Conservation (phyloP, 2,329 filamentous ascomycete species). For the Alternaria sp. region DNA sequence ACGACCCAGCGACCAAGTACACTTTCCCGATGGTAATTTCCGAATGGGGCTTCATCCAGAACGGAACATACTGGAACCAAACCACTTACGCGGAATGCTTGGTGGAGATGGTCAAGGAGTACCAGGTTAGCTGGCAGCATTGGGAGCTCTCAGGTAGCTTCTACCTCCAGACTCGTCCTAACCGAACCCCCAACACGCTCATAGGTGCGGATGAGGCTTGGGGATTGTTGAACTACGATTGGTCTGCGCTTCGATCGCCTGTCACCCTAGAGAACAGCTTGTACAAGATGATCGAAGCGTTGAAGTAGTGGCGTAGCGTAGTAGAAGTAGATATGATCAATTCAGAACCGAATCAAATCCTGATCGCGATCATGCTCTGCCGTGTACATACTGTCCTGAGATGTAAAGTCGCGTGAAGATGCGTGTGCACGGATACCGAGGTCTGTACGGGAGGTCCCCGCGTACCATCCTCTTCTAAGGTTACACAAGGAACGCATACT, state of each 20-base stretch:
- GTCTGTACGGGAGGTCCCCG: not conserved
- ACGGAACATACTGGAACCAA: slow-evolving; percentile 42
- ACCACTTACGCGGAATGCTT: slow-evolving; percentile 41
- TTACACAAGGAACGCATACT: not conserved
- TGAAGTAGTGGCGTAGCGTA: slow-evolving; percentile 11
- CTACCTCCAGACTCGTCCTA: slow-evolving; percentile 49
- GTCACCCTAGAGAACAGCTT: slow-evolving; percentile 42
- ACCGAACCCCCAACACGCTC: slow-evolving; percentile 32
- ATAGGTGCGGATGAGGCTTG: slow-evolving; percentile 39
- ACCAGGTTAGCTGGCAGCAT: slow-evolving; percentile 38
- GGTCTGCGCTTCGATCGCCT: slow-evolving; percentile 32
- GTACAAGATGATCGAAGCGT: slow-evolving; percentile 39
- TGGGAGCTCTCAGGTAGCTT: slow-evolving; percentile 42
- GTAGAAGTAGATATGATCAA: not conserved
- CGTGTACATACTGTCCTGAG: not conserved
- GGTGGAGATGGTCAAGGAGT: slow-evolving; percentile 42
- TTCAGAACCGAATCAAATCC: not conserved
- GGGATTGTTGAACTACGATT: slow-evolving; percentile 40
- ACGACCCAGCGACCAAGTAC: slow-evolving; percentile 37
- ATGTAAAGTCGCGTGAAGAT: not conserved
- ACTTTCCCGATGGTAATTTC: slow-evolving; percentile 42
- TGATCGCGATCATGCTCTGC: not conserved
- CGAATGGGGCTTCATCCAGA: slow-evolving; percentile 42
- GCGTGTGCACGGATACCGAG: not conserved
- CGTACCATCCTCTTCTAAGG: not conserved